Evolutionary conservation across 1,284 basidiomycete genomes (phyloP).

Genomic region (Trichosporon sp.): DNA sequence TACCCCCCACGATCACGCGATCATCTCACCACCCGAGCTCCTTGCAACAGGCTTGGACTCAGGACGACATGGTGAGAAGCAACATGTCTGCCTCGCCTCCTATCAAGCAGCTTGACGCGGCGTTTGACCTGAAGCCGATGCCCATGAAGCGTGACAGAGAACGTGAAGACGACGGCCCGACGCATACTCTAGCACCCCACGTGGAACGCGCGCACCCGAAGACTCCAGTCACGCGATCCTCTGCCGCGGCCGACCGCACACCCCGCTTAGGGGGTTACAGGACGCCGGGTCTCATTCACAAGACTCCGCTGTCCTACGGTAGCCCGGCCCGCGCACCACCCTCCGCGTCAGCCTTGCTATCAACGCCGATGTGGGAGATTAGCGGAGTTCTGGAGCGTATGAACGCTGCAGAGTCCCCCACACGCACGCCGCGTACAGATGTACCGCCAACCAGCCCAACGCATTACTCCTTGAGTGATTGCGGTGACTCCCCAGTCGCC

Average conservation of each 20-base stretch:
- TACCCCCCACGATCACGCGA: conserved; percentile 44
- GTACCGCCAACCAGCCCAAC: conserved; percentile 40
- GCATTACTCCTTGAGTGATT: conserved; percentile 27
- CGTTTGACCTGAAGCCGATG: conserved; percentile 44
- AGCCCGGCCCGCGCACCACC: conserved; percentile 28
- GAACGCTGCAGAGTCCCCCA: conserved; percentile 27
- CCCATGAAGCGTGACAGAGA: conserved; percentile 13
- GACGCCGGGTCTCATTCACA: conserved; percentile 30
- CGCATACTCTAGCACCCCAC: neutral
- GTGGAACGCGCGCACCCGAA: conserved; percentile 31
- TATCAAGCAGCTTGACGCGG: conserved; percentile 31
- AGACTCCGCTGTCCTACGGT: conserved; percentile 33
- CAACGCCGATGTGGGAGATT: conserved; percentile 45
- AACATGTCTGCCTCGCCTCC: conserved; percentile 26
- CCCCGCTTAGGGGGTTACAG: conserved; percentile 27
- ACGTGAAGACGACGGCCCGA: conserved; percentile 10
- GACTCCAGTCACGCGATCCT: conserved; percentile 43
- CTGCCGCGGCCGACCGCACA: conserved; percentile 29
- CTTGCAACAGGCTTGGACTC: conserved; percentile 43
- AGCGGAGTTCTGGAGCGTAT: conserved; percentile 37
- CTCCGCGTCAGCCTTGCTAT: conserved; percentile 25
- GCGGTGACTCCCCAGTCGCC: conserved; percentile 22
- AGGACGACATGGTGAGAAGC: conserved; percentile 33
- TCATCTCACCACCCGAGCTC: conserved; percentile 36
- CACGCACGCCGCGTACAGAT: conserved; percentile 24